Base-by-base conservation (phyloP, 495 filamentous ascomycete genomes). In the Arthonia radiata region DNA sequence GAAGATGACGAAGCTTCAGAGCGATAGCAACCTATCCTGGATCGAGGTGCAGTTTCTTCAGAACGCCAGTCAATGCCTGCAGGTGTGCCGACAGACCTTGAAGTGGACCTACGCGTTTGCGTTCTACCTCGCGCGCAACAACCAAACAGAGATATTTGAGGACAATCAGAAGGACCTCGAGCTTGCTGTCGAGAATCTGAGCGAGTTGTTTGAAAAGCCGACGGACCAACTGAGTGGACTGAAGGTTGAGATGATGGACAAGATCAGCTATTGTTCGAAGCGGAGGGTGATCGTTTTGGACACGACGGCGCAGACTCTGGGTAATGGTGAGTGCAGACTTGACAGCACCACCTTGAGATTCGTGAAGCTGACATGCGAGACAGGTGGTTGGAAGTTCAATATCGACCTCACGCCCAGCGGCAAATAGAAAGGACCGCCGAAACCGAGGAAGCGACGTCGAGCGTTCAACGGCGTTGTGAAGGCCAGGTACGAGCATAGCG, bases 81-180 rank as follows among this genome's bases (percentile, higher is more conserved):
- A 97, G 50, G 79, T 79, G 23, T 97, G 86, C 47, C 73, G 86
- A 0, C 83, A 93, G 51, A 97, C 82, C 1, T 56, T 97, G 21
- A 94, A 94, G 54, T 97, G 86, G 86, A 97, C 86, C 0, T 97
- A 97, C 42, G 89, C 86, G 0, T 97, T 97, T 50, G 86, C 86
- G 1, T 97, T 80, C 41, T 97, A 97, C 39, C 64, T 97, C 3
- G 73, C 76, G 3, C 68, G 82, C 17, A 93, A 93, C 56, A 97
- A 94, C 40, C 59, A 79, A 21, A 93, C 86, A 0, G 78, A 82
- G 44, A 94, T 97, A 27, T 97, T 97, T 36, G 86, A 97, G 49
- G 83, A 91, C 39, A 97, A 97, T 43, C 86, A 97, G 44, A 92
- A 90, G 48, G 89, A 97, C 43, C 53, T 97, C 14, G 89, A 97